Base-by-base conservation (phyloP, 2,329 filamentous ascomycete species). In the Zelopaecilomyces penicillatus region DNA sequence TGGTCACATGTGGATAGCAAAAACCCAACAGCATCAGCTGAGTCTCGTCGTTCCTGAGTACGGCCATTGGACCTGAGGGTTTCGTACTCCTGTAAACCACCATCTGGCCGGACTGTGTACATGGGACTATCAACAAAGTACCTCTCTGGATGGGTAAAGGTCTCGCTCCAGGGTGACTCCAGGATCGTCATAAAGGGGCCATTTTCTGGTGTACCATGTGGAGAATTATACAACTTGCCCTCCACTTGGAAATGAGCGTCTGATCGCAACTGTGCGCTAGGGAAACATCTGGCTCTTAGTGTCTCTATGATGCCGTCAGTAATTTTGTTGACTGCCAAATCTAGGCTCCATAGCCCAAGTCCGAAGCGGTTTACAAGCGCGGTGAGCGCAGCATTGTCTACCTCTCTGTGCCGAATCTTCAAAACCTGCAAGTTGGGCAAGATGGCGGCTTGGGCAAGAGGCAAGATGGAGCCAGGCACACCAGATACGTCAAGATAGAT, bases 331-430 rank as follows among this genome's bases (percentile, higher is more conserved):
- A 67, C 43, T 33, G 67, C 64, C 1, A 82, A 41, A 49, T 82
- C 76, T 4, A 82, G 54, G 51, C 77, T 78, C 77, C 78, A 82
- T 8, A 82, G 57, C 29, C 65, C 69, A 8, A 5, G 56, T 50
- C 46, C 55, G 50, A 54, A 74, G 52, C 35, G 69, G 49, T 3
- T 56, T 36, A 50, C 35, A 0, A 59, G 44, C 3, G 65, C 58
- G 2, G 62, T 57, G 4, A 63, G 45, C 3, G 48, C 50, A 1
- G 45, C 43, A 45, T 75, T 66, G 26, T 71, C 68, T 26, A 81
- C 52, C 46, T 73, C 68, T 26, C 73, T 65, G 2, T 66, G 63
- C 39, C 65, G 62, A 0, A 70, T 58, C 52, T 78, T 81, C 28
- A 82, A 57, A 4, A 81, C 62, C 3, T 72, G 69, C 6, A 82